Base-by-base conservation (phyloP, 352 stramenopile genomes). In the Pythium phragmitis region DNA sequence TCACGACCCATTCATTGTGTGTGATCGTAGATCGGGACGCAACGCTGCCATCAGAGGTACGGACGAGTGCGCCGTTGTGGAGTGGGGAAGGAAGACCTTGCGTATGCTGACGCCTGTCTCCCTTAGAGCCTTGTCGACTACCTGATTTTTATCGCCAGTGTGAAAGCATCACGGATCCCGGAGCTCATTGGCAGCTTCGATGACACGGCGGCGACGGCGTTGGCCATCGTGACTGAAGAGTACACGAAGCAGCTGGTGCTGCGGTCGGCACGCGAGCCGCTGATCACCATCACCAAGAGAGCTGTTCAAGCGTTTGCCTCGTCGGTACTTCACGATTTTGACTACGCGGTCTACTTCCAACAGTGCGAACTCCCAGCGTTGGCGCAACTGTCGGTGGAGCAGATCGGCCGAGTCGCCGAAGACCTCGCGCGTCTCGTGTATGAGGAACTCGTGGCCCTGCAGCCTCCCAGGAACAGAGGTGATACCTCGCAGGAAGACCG, bases 101-200 rank as follows among this genome's bases (percentile, higher is more conserved):
- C 34, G 7, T 39, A 11, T 28, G 1, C 19, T 43, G 4, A 42
- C 36, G 34, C 4, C 34, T 39, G 7, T 39, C 11, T 39, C 34
- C 34, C 34, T 39, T 48, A 92, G 77, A 76, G 80, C 17, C 46
- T 94, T 16, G 74, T 96, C 0, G 85, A 96, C 17, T 96, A 80
- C 57, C 41, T 92, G 17, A 74, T 94, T 3, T 79, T 89, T 46
- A 67, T 78, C 34, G 66, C 77, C 16, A 93, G 85, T 60, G 53
- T 91, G 26, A 92, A 96, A 68, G 57, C 70, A 11, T 70, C 70
- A 5, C 72, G 80, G 3, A 61, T 89, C 36, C 73, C 76, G 1
- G 87, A 94, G 59, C 75, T 96, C 33, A 68, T 93, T n/a, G 87
- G 87, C 4, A 83, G 73, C n/a, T 76, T 96, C 45, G 85, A 96